These are phyloP conservation scores for Saccharomycopsis fibuligera DNA, from an alignment of 805 yeast genomes.

Conservation along the genomic window DNA sequence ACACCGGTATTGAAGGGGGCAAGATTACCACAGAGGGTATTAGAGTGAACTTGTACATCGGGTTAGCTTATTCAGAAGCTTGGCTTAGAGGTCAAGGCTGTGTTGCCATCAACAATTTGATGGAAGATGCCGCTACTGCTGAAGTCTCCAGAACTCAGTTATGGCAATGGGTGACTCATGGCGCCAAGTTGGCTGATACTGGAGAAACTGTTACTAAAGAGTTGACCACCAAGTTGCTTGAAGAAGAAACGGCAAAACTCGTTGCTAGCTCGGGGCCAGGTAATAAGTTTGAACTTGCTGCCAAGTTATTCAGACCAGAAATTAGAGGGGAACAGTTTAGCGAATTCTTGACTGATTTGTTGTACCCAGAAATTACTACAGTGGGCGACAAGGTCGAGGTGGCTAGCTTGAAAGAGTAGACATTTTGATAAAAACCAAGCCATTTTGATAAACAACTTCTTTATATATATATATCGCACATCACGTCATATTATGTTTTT, in stretches of 20 bases:
- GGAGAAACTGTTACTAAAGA: constrained; percentile 54
- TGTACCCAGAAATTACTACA: constrained; percentile 68
- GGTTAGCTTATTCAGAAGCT: constrained; percentile 75
- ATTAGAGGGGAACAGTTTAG: constrained; percentile 66
- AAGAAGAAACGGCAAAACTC: constrained; percentile 54
- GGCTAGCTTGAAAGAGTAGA: constrained; percentile 24
- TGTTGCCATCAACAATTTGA: constrained; percentile 76
- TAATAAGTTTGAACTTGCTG: constrained; percentile 65
- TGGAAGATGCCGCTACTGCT: constrained; percentile 91
- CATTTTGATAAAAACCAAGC: no score
- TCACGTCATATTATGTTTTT: no score
- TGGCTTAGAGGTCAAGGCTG: constrained; percentile 83
- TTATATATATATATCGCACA: no score
- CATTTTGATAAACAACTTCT: no score
- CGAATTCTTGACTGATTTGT: constrained; percentile 69
- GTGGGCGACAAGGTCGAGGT: constrained; percentile 29
- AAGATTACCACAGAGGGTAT: constrained; percentile 66
- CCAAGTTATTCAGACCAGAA: constrained; percentile 65
- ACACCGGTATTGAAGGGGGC: constrained; percentile 57
- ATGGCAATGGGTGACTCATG: constrained; percentile 79
- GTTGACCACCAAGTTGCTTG: constrained; percentile 48
- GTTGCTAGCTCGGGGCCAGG: constrained; percentile 44
- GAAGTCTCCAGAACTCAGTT: constrained; percentile 80
- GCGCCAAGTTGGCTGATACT: constrained; percentile 46
- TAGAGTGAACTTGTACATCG: constrained; percentile 65